Percentiles rank a stretch among this genome's conserved stretches.
These are phyloP conservation scores for Penicillium soppii DNA, from an alignment of 495 filamentous ascomycete species.

Conservation along the genomic window DNA sequence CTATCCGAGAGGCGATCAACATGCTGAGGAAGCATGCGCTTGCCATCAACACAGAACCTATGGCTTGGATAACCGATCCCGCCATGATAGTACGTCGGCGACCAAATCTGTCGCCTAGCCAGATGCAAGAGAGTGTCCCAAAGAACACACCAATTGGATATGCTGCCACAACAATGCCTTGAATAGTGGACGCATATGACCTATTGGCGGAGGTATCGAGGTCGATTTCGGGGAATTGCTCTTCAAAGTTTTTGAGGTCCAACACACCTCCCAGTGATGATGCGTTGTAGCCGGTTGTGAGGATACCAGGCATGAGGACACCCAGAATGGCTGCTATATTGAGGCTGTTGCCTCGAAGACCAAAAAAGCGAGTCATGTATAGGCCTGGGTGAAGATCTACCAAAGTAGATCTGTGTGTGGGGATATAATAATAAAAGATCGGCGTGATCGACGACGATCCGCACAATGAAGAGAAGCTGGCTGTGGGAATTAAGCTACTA, in stretches of 20 bases:
- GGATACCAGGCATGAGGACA: conserved; percentile 27
- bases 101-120: conserved; percentile 55
- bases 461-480: neutral
- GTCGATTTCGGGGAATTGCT: conserved; percentile 22
- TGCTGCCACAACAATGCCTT: conserved; percentile 50
- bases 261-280: conserved; percentile 24
- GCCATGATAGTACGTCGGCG: conserved; percentile 55
- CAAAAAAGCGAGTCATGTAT: conserved; percentile 22
- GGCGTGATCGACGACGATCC: conserved; percentile 15
- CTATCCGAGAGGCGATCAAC: conserved; percentile 56
- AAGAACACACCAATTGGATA: conserved; percentile 60
- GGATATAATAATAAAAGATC: conserved; percentile 15
- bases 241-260: conserved; percentile 16
- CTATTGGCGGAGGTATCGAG: conserved; percentile 8
- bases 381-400: neutral
- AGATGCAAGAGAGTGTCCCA: conserved; percentile 52
- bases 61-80: conserved; percentile 51
- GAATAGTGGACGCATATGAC: conserved; percentile 16
- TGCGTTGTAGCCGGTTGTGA: conserved; percentile 25
- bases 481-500: neutral
- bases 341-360: conserved; percentile 28
- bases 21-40: conserved; percentile 50
- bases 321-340: conserved; percentile 22
- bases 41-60: conserved; percentile 58
- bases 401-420: conserved; percentile 5